Evolutionary conservation across 768 basidiomycete species (phyloP).

Genomic region (Psilocybe azurescens): DNA sequence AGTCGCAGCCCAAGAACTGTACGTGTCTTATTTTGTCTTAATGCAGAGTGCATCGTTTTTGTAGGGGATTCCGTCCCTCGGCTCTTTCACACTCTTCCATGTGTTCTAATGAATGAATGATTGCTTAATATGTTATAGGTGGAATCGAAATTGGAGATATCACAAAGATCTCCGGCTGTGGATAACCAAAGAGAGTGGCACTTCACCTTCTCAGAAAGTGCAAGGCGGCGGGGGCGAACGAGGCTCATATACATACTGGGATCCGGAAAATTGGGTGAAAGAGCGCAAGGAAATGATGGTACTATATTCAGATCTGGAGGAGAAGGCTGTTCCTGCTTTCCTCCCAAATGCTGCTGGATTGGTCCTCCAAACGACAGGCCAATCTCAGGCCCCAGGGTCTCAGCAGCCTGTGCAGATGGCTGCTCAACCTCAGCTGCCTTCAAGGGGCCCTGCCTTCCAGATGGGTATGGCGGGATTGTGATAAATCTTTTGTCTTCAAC

Average conservation of each 20-base stretch:
- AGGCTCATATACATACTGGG: slow-evolving; percentile 92
- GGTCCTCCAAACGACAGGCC: slow-evolving; percentile 25
- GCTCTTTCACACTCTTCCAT: slow-evolving; percentile 4
- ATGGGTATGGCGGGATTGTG: slow-evolving; percentile 58
- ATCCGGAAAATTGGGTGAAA: slow-evolving; percentile 79
- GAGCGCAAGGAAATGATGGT: slow-evolving; percentile 81
- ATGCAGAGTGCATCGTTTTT: slow-evolving; percentile 3
- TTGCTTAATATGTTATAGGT: slow-evolving; percentile 50
- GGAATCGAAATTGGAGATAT: slow-evolving; percentile 94
- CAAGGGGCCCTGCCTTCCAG: slow-evolving; percentile 49
- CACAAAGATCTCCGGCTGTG: slow-evolving; percentile 88
- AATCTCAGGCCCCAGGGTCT: slow-evolving; percentile 26
- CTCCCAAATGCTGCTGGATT: slow-evolving; percentile 44
- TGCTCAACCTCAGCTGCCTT: slow-evolving; percentile 42
- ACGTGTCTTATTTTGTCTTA: slow-evolving; percentile 40
- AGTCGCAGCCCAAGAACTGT: slow-evolving; percentile 95
- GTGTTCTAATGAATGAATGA: slow-evolving; percentile 9
- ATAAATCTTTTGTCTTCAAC: slow-evolving; percentile 25
- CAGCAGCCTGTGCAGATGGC: slow-evolving; percentile 44
- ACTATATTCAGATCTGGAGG: slow-evolving; percentile 75
- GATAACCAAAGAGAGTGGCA: slow-evolving; percentile 90
- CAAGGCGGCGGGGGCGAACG: slow-evolving; percentile 84
- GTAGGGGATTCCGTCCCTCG: neutral
- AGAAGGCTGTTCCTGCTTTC: slow-evolving; percentile 71
- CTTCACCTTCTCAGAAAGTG: slow-evolving; percentile 76